Conservation (phyloP, 1,139 yeast species). For the Diutina ranongensis region DNA sequence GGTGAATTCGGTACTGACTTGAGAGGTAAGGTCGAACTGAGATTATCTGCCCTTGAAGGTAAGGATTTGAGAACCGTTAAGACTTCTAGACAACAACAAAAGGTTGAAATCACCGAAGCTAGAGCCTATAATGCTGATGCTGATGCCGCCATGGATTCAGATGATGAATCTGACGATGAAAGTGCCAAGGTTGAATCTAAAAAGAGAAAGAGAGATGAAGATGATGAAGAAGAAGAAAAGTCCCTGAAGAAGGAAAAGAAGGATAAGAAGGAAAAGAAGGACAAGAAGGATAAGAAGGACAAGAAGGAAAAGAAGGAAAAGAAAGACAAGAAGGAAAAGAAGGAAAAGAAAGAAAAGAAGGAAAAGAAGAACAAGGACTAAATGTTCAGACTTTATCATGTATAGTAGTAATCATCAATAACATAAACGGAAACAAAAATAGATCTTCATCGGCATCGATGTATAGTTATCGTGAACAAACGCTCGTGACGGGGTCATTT, state of each 20-base stretch:
- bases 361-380: constrained; percentile 19
- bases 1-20: constrained; percentile 90
- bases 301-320: constrained; percentile 14
- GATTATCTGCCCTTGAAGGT: constrained; percentile 93
- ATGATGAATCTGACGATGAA: constrained; percentile 38
- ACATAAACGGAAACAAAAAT: neutral
- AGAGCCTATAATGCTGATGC: constrained; percentile 92
- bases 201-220: constrained; percentile 14
- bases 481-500: too few species aligned
- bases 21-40: constrained; percentile 86
- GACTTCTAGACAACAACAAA: constrained; percentile 54
- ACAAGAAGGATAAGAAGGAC: constrained; percentile 14
- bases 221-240: constrained; percentile 14
- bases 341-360: constrained; percentile 36
- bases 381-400: constrained; percentile 12
- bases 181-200: constrained; percentile 12
- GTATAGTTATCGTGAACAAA: too few species aligned
- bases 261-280: constrained; percentile 14
- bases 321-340: constrained; percentile 22
- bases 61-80: constrained; percentile 80
- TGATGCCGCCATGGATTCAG: constrained; percentile 37
- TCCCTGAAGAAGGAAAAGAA: constrained; percentile 16
- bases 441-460: too few species aligned
- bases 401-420: constrained; percentile 5
- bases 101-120: constrained; percentile 74